Conservation (phyloP, 108 stramenopile genomes). For the Schizochytrium sp. region DNA sequence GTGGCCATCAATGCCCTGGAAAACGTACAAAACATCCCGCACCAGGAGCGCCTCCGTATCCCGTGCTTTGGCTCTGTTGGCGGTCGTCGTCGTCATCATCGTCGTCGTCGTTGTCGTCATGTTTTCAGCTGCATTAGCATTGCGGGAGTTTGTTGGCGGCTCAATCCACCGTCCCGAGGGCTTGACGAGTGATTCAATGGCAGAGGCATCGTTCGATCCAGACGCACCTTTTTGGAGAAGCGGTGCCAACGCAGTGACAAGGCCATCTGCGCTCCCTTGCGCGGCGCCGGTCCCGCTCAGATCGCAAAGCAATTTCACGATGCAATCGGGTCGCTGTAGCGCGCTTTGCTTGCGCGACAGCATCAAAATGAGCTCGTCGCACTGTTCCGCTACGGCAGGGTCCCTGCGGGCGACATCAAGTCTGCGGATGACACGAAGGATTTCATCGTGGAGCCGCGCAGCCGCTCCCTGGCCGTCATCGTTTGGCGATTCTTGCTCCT, state of each 20-base stretch:
- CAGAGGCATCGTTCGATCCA: background rate
- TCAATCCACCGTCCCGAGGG: background rate
- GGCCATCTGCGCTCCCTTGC: background rate
- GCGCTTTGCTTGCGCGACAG: background rate
- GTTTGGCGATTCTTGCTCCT: background rate
- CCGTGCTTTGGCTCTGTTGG: background rate
- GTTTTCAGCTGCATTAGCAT: background rate
- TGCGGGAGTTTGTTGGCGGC: background rate
- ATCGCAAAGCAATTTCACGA: constrained; percentile 3
- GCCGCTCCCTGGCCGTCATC: background rate
- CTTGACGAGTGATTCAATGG: background rate
- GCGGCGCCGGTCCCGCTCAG: background rate
- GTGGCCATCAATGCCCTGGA: constrained; percentile 27
- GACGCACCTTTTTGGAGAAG: background rate
- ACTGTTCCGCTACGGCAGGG: background rate
- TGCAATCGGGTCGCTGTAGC: background rate
- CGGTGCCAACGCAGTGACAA: background rate
- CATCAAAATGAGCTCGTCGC: background rate
- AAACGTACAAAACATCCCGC: background rate
- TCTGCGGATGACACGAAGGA: background rate
- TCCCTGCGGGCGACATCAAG: background rate
- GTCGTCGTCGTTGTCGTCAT: background rate
- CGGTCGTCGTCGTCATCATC: background rate
- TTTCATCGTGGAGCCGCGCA: background rate
- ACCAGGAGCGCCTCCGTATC: background rate